Evolutionary conservation across 176 grass and related monocot genomes (phyloP), one percentile per base, ranked within the genome.

Genomic region (Puccinellia tenuiflora): DNA sequence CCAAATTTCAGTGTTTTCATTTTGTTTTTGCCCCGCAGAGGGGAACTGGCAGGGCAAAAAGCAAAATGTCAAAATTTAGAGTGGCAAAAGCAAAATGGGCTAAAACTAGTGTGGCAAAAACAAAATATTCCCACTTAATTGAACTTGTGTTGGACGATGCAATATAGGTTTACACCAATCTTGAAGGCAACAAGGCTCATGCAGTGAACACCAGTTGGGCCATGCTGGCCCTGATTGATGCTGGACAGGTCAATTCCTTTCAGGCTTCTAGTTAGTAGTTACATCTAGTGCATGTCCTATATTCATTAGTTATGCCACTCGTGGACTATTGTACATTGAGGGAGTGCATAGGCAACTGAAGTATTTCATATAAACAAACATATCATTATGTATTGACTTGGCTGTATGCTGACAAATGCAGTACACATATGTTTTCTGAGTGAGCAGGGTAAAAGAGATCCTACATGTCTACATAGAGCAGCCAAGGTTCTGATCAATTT

Each of bases 191-290:
- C 24, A 71, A 73, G 42, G 29, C 83, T 87, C 96, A 98, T 87
- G 96, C 92, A 50, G 92, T 95, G 69, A 98, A 93, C 57, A 98
- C 96, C 48, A 77, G 86, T 68, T 98, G 96, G 92, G 96, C 89
- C 33, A 88, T 95, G 90, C 62, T 98, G 47, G 52, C 92, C 26
- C 77, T 98, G 81, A 98, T 98, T 79, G 91, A 83, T 73, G 92
- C 92, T 30, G 89, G 90, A 10, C 96, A 93, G 96, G 96, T 93
- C 13, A 45, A 71, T 42, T 50, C 68, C 46, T 47, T 45, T 80
- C 48, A 33, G 7, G 5, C 66, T 40, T 39, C 10, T 40, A 39
- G 20, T 40, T 39, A 21, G 4, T 40, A 39, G 20, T 40, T 39
- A 21, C 8, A 67, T 38, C 64, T 26, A 13, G 24, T 60, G 24